These are phyloP conservation scores for Tetrahymena borealis DNA, from an alignment of 73 alveolate genomes.

Conservation along the genomic window DNA sequence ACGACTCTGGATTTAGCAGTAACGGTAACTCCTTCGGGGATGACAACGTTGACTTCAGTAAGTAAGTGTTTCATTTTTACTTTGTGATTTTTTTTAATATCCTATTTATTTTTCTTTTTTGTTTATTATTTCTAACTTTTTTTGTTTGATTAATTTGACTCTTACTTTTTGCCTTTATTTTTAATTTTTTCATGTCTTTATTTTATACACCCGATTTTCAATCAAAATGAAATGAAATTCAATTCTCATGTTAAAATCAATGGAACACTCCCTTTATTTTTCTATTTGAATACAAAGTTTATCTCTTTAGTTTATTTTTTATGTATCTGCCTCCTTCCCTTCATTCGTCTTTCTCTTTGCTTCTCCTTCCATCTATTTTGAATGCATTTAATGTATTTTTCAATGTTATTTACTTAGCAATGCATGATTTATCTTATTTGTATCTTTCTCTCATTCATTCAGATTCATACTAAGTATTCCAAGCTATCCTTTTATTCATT, in stretches of 20 bases:
- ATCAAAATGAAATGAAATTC: background rate
- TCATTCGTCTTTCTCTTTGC: background rate
- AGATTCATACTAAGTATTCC: too few species aligned
- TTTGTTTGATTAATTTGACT: background rate
- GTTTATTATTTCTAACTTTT: background rate
- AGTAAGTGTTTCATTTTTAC: constrained; percentile 41
- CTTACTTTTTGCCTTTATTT: constrained; percentile 1
- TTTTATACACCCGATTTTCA: background rate
- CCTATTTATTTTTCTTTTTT: background rate
- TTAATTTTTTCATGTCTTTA: background rate
- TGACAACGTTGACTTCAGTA: constrained; percentile 16
- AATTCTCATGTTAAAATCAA: background rate
- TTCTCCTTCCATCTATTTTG: too few species aligned
- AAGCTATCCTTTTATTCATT: background rate
- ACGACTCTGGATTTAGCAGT: constrained; percentile 17
- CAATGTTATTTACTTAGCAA: too few species aligned
- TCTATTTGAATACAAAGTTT: background rate
- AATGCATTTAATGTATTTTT: too few species aligned
- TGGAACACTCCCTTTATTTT: background rate
- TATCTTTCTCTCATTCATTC: too few species aligned
- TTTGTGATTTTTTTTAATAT: background rate
- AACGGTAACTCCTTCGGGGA: constrained; percentile 22
- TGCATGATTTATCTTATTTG: too few species aligned
- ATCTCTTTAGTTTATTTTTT: background rate
- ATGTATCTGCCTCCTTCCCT: background rate